phyloP scores from a whole-genome alignment of 371 early-diverging fungal genomes.

The Mortierella sp. region DNA sequence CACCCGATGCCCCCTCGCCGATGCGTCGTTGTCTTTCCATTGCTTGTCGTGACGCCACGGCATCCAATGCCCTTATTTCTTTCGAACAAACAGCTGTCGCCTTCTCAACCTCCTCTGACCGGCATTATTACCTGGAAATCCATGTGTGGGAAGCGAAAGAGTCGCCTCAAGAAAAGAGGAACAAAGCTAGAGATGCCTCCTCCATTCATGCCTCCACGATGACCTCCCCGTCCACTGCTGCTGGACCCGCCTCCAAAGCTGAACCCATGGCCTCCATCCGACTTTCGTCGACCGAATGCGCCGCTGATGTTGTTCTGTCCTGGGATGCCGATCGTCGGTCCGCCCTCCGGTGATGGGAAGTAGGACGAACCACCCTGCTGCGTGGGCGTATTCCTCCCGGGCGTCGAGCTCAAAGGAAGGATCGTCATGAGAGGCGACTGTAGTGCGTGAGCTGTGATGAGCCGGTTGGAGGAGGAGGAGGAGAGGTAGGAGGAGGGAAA shows the following conservation, averaged over 20 bases:
- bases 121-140: conserved; percentile 91
- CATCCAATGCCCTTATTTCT: background rate
- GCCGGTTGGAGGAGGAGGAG: too few species aligned
- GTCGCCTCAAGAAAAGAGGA: conserved; percentile 68
- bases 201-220: conserved; percentile 26
- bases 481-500: background rate
- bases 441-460: background rate
- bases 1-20: background rate
- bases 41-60: background rate
- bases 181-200: conserved; percentile 40
- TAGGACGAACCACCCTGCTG: conserved; percentile 35
- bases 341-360: conserved; percentile 26
- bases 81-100: background rate
- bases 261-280: conserved; percentile 28
- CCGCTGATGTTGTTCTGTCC: conserved; percentile 12
- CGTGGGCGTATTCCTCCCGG: conserved; percentile 44
- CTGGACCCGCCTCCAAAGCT: conserved; percentile 21
- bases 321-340: conserved; percentile 51
- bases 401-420: conserved; percentile 46
- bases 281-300: conserved; percentile 29
- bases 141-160: conserved; percentile 86
- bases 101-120: too few species aligned
- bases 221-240: conserved; percentile 17
- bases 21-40: background rate
- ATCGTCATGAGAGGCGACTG: conserved; percentile 32